phyloP scores from a whole-genome alignment of 129 eudicot genomes.

The Artemisia tridentata region DNA sequence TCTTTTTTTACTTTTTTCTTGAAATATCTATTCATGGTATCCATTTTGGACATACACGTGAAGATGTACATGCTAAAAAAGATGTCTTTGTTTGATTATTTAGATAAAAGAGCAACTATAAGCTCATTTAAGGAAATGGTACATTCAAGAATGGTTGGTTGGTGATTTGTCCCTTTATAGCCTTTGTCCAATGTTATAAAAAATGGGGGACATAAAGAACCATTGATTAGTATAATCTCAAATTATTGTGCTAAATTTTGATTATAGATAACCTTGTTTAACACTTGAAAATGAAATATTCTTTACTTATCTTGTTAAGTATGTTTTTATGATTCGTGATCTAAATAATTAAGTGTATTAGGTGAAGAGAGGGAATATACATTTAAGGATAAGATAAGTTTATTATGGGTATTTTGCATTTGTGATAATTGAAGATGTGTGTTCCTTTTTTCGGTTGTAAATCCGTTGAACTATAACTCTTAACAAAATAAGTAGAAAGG shows the following conservation, averaged over 20 bases:
- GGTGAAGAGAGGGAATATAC: constrained; percentile 7
- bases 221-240: constrained; percentile 1
- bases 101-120: background rate
- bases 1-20: too few species aligned
- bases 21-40: too few species aligned
- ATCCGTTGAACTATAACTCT: too few species aligned
- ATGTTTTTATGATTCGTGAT: constrained; percentile 12
- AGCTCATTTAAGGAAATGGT: background rate
- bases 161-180: constrained; percentile 23
- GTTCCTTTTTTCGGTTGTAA: background rate
- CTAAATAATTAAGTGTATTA: background rate
- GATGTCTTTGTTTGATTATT: background rate
- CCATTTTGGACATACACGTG: too few species aligned
- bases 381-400: background rate
- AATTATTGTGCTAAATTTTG: constrained; percentile 7
- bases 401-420: background rate
- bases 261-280: constrained; percentile 28
- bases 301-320: constrained; percentile 1
- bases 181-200: constrained; percentile 1
- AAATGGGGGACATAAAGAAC: constrained; percentile 12
- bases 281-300: constrained; percentile 13
- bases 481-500: too few species aligned
- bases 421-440: background rate
- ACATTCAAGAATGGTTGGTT: constrained; percentile 3
- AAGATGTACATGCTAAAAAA: too few species aligned